Evolutionary conservation across 2,329 filamentous ascomycete species (phyloP).

Genomic region (Dactylellina sp.): DNA sequence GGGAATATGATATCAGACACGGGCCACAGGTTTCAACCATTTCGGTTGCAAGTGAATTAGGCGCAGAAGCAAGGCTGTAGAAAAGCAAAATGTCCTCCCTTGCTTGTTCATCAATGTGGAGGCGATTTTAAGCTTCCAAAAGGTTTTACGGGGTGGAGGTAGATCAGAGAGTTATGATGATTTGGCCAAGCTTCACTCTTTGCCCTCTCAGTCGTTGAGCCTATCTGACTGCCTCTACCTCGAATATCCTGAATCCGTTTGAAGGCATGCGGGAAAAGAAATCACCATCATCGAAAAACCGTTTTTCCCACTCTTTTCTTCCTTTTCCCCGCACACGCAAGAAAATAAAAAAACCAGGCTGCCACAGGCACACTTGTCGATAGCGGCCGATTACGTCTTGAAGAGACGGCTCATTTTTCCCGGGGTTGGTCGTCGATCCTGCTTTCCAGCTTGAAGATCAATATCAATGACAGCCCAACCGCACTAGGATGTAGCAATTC

Average conservation of each 20-base stretch:
- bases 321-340: slow-evolving; percentile 38
- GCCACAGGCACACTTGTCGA: slow-evolving; percentile 4
- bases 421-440: slow-evolving; percentile 46
- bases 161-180: slow-evolving; percentile 37
- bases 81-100: slow-evolving; percentile 32
- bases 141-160: slow-evolving; percentile 28
- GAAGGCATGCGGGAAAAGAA: slow-evolving; percentile 4
- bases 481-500: neutral
- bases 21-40: slow-evolving; percentile 29
- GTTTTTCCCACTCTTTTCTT: slow-evolving; percentile 11
- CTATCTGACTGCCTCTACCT: neutral
- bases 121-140: slow-evolving; percentile 56
- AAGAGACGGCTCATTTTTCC: slow-evolving; percentile 49
- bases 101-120: slow-evolving; percentile 44
- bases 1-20: slow-evolving; percentile 57
- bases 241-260: slow-evolving; percentile 2
- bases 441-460: slow-evolving; percentile 49
- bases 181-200: slow-evolving; percentile 8
- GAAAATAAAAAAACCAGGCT: slow-evolving; percentile 40
- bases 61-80: slow-evolving; percentile 14
- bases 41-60: neutral
- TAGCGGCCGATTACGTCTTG: slow-evolving; percentile 46
- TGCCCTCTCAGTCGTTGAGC: slow-evolving; percentile 7
- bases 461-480: slow-evolving; percentile 31
- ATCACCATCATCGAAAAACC: slow-evolving; percentile 19